Evolutionary conservation across 2,329 filamentous ascomycete genomes (phyloP).

Genomic region (Scedosporium apiospermum): DNA sequence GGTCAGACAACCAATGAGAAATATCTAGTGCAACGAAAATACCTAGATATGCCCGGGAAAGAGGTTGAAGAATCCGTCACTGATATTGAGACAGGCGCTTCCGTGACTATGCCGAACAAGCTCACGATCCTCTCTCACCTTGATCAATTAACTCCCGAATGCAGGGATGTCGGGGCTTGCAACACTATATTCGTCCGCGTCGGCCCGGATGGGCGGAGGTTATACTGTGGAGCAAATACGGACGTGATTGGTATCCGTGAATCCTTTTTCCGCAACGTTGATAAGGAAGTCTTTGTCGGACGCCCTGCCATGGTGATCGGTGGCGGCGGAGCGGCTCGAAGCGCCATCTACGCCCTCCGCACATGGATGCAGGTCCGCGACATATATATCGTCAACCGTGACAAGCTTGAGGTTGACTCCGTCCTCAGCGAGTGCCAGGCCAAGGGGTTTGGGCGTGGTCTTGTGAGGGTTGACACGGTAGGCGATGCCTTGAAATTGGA

Average conservation of each 20-base stretch:
- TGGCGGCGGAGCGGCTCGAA: slow-evolving; percentile 69
- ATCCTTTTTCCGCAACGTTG: slow-evolving; percentile 51
- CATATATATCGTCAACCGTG: slow-evolving; percentile 72
- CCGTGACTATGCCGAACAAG: slow-evolving; percentile 80
- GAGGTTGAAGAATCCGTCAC: neutral
- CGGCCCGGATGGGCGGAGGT: slow-evolving; percentile 33
- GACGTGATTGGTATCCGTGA: slow-evolving; percentile 72
- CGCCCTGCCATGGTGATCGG: slow-evolving; percentile 65
- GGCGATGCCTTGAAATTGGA: slow-evolving; percentile 50
- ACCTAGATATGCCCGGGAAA: neutral
- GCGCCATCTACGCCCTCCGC: slow-evolving; percentile 65
- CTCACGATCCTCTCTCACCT: slow-evolving; percentile 64
- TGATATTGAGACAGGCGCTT: slow-evolving; percentile 38
- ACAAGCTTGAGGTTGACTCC: slow-evolving; percentile 54
- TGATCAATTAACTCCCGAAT: slow-evolving; percentile 65
- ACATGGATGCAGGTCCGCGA: slow-evolving; percentile 57
- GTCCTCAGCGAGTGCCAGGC: slow-evolving; percentile 55
- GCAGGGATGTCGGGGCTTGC: slow-evolving; percentile 63
- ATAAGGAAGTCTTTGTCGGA: slow-evolving; percentile 37
- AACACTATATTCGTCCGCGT: slow-evolving; percentile 66
- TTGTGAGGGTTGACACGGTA: slow-evolving; percentile 52
- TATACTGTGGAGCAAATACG: slow-evolving; percentile 68
- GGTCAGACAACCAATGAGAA: slow-evolving; percentile 9
- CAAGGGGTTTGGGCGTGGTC: slow-evolving; percentile 47
- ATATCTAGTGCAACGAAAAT: neutral